A percentile compares a stretch with the other conserved stretches of the same genome.
phyloP scores from a whole-genome alignment of 352 stramenopile species.

The Phytopythium aichiense region DNA sequence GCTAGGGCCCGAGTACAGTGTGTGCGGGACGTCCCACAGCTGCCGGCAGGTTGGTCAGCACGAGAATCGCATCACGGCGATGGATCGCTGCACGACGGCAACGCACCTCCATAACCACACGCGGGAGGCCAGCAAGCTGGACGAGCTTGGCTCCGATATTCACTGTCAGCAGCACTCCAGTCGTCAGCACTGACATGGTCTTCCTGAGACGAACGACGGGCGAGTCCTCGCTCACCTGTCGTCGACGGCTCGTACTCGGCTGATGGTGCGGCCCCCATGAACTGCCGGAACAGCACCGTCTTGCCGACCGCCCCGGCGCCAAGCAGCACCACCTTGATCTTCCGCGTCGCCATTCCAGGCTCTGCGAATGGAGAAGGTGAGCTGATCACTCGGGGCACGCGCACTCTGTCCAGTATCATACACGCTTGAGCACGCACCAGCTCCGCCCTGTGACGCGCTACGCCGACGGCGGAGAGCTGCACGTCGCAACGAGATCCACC shows the following conservation, averaged over 20 bases:
- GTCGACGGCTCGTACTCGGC: conserved; percentile 27
- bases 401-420: not conserved
- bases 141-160: conserved; percentile 56
- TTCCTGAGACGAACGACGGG: not conserved
- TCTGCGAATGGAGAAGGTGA: not conserved
- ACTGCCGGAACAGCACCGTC: conserved; percentile 47
- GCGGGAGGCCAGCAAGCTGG: conserved; percentile 27
- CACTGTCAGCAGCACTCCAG: conserved; percentile 9
- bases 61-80: not conserved
- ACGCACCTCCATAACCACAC: conserved; percentile 41
- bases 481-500: not conserved
- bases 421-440: not conserved
- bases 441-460: not conserved
- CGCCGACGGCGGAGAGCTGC: conserved; percentile 2
- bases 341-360: conserved; percentile 4
- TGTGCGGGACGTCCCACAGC: conserved; percentile 60
- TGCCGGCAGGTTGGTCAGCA: conserved; percentile 5
- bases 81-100: not conserved
- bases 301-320: conserved; percentile 41
- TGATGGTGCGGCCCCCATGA: conserved; percentile 25
- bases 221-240: conserved; percentile 15
- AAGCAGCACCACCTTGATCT: conserved; percentile 48
- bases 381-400: not conserved
- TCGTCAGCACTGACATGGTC: not conserved
- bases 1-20: conserved; percentile 35